These are phyloP conservation scores for Graphiopsis chlorocephala DNA, from an alignment of 2,329 filamentous ascomycete species.

Conservation along the genomic window DNA sequence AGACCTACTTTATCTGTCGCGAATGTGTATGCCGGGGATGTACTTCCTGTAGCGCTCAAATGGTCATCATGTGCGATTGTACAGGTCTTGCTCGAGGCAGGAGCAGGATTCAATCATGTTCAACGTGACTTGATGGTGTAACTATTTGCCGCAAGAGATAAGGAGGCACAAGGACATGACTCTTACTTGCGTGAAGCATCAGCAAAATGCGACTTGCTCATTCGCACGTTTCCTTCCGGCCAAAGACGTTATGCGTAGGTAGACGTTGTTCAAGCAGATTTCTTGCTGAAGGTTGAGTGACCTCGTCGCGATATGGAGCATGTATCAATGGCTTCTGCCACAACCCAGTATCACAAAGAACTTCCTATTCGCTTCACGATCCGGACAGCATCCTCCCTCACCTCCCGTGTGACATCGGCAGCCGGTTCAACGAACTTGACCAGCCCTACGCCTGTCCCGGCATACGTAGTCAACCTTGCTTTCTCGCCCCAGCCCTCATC, in stretches of 20 bases:
- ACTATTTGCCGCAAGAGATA: neutral
- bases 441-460: conserved; percentile 60
- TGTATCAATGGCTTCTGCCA: neutral
- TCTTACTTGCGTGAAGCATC: neutral
- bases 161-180: neutral
- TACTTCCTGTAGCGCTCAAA: neutral
- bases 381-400: conserved; percentile 20
- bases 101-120: neutral
- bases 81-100: neutral
- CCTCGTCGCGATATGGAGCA: no score
- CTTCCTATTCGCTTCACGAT: neutral
- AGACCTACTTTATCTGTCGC: neutral
- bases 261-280: neutral
- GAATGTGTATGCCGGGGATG: fast-evolving
- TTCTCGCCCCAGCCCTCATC: conserved; percentile 53
- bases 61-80: neutral
- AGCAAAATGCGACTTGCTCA: neutral
- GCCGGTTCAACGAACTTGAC: conserved; percentile 51
- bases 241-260: neutral
- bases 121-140: fast-evolving
- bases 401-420: conserved; percentile 51
- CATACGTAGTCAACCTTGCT: conserved; percentile 61
- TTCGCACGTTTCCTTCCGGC: no score
- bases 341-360: neutral
- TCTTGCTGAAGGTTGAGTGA: no score